Evolutionary conservation across 345 rosid species (phyloP).

Genomic region (Hypericum perforatum): DNA sequence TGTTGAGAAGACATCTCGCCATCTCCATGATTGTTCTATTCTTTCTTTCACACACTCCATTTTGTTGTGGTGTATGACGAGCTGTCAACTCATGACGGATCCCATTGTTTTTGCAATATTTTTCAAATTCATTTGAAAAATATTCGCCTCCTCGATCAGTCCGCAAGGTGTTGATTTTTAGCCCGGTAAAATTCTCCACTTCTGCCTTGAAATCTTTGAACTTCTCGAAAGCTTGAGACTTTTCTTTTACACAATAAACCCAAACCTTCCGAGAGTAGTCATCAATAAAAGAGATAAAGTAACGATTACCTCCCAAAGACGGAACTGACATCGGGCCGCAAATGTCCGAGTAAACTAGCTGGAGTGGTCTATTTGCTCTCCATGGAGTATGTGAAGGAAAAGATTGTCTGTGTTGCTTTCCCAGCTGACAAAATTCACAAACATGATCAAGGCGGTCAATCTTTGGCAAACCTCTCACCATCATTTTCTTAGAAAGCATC

Average conservation of each 20-base stretch:
- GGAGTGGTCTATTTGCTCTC: too few species aligned
- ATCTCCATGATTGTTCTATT: too few species aligned
- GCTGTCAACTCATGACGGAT: neutral
- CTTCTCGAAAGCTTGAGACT: neutral
- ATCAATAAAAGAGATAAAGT: neutral
- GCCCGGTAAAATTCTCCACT: neutral
- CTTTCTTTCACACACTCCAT: neutral
- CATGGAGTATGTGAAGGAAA: too few species aligned
- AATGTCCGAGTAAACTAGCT: neutral
- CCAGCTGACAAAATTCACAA: too few species aligned
- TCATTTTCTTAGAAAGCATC: too few species aligned
- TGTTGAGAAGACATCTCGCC: too few species aligned
- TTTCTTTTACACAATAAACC: neutral
- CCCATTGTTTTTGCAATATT: neutral
- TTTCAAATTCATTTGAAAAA: neutral
- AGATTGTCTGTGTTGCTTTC: too few species aligned
- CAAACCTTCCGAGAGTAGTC: neutral
- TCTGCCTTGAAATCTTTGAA: neutral
- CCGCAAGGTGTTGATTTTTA: neutral
- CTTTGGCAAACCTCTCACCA: too few species aligned
- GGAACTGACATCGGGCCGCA: neutral
- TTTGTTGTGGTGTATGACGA: neutral
- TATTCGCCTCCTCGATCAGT: conserved; percentile 5
- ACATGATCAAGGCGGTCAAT: too few species aligned
- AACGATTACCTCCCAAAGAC: neutral